These are phyloP conservation scores for Rostrohypoxylon terebratum DNA, from an alignment of 495 filamentous ascomycete genomes.

Conservation along the genomic window DNA sequence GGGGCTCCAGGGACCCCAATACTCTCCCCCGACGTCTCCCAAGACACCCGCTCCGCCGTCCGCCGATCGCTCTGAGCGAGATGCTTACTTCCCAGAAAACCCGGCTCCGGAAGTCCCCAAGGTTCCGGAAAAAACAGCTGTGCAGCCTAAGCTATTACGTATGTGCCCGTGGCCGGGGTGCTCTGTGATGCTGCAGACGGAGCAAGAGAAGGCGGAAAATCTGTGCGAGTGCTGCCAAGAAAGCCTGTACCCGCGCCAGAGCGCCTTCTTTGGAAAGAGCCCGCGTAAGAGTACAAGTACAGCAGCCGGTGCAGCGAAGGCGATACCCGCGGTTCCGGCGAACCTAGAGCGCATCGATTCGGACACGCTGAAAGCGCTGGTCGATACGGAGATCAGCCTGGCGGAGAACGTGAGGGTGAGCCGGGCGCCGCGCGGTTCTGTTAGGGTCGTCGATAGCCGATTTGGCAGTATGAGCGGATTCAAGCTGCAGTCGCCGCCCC, in stretches of 20 bases:
- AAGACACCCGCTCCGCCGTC: neutral
- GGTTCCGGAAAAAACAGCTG: too few relatives aligned
- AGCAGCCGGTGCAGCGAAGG: neutral
- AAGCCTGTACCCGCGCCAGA: conserved; percentile 36
- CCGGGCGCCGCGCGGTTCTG: neutral
- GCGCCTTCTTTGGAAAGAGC: conserved; percentile 29
- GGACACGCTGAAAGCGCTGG: neutral
- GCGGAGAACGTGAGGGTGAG: neutral
- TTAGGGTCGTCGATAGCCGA: neutral
- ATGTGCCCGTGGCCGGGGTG: conserved; percentile 54
- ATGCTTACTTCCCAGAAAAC: conserved; percentile 55
- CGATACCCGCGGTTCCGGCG: neutral
- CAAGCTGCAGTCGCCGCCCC: conserved; percentile 37
- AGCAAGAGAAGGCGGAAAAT: conserved; percentile 35
- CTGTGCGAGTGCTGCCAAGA: conserved; percentile 39
- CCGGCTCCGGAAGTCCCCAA: neutral
- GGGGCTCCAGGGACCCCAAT: neutral
- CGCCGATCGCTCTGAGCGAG: neutral
- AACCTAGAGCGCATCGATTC: neutral
- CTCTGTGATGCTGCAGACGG: neutral
- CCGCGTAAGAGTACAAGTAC: neutral
- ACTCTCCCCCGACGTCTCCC: neutral
- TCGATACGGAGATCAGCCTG: neutral
- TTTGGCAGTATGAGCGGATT: conserved; percentile 23
- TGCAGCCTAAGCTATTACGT: conserved; percentile 44